These are phyloP conservation scores for Aspergillus flavus DNA, from an alignment of 2,329 filamentous ascomycete species.

Conservation along the genomic window DNA sequence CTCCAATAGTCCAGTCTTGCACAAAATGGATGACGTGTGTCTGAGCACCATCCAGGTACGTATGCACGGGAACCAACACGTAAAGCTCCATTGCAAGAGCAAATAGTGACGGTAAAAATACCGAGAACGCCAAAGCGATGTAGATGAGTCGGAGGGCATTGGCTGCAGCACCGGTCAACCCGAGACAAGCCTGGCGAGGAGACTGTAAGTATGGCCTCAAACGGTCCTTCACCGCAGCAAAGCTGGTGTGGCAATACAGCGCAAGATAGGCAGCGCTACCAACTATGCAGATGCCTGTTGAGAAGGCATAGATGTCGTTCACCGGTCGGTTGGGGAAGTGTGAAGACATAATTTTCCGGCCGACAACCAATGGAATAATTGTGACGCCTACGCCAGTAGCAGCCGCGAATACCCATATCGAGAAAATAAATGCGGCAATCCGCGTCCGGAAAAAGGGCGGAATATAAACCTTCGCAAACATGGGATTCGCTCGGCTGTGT, in stretches of 20 bases:
- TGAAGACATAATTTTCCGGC: slow-evolving; percentile 73
- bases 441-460: slow-evolving; percentile 82
- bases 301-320: slow-evolving; percentile 97
- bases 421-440: slow-evolving; percentile 81
- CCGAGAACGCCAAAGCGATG: slow-evolving; percentile 70
- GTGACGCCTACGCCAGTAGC: slow-evolving; percentile 82
- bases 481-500: slow-evolving; percentile 61
- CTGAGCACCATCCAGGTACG: slow-evolving; percentile 59
- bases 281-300: slow-evolving; percentile 81
- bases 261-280: slow-evolving; percentile 67
- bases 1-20: slow-evolving; percentile 90
- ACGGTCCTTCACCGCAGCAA: slow-evolving; percentile 26
- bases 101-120: slow-evolving; percentile 81
- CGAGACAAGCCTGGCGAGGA: slow-evolving; percentile 31
- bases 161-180: slow-evolving; percentile 20
- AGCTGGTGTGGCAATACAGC: slow-evolving; percentile 48
- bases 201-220: slow-evolving; percentile 32
- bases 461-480: slow-evolving; percentile 75
- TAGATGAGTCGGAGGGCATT: slow-evolving; percentile 65
- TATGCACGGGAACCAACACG: slow-evolving; percentile 81
- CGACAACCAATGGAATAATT: slow-evolving; percentile 82
- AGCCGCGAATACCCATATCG: slow-evolving; percentile 92
- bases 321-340: slow-evolving; percentile 73
- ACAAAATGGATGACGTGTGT: slow-evolving; percentile 70
- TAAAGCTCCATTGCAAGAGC: slow-evolving; percentile 85